Conservation (phyloP, 1,139 yeast genomes). For the Suhomyces guaymorum region DNA sequence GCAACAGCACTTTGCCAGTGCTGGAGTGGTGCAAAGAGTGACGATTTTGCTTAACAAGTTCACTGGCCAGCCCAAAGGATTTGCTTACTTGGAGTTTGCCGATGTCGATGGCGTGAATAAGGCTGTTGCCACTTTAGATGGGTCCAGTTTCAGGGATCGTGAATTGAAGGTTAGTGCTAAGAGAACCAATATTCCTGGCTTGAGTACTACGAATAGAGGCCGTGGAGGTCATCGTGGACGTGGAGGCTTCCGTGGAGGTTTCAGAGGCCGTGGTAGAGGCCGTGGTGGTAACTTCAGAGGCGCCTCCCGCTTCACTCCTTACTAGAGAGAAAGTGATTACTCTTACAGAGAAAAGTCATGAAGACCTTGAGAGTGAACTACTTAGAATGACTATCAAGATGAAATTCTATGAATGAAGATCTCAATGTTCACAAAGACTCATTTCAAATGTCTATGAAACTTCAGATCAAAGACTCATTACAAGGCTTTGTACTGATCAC, state of each 20-base stretch:
- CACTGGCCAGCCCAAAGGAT: constrained; percentile 83
- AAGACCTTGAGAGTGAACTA: too few species aligned
- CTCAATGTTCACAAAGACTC: too few species aligned
- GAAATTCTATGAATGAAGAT: too few species aligned
- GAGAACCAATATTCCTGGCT: constrained; percentile 79
- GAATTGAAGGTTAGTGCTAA: constrained; percentile 71
- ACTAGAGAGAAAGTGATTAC: constrained; percentile 12
- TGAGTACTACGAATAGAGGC: constrained; percentile 48
- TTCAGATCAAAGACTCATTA: too few species aligned
- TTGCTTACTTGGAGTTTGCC: constrained; percentile 80
- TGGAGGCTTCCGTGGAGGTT: constrained; percentile 23
- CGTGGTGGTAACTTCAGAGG: constrained; percentile 22
- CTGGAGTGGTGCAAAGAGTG: constrained; percentile 81
- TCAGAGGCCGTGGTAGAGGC: constrained; percentile 37
- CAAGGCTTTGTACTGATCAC: too few species aligned
- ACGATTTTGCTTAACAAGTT: constrained; percentile 72
- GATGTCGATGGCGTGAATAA: constrained; percentile 60
- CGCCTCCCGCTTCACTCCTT: constrained; percentile 22
- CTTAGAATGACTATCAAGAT: too few species aligned
- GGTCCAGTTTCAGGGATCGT: constrained; percentile 65
- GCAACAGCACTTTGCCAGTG: constrained; percentile 71
- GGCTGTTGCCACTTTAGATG: constrained; percentile 66
- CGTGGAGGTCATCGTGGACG: constrained; percentile 41
- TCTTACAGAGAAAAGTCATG: too few species aligned
- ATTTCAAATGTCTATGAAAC: too few species aligned